phyloP scores from a whole-genome alignment of 1,284 basidiomycete genomes.

The Porodaedalea pini region DNA sequence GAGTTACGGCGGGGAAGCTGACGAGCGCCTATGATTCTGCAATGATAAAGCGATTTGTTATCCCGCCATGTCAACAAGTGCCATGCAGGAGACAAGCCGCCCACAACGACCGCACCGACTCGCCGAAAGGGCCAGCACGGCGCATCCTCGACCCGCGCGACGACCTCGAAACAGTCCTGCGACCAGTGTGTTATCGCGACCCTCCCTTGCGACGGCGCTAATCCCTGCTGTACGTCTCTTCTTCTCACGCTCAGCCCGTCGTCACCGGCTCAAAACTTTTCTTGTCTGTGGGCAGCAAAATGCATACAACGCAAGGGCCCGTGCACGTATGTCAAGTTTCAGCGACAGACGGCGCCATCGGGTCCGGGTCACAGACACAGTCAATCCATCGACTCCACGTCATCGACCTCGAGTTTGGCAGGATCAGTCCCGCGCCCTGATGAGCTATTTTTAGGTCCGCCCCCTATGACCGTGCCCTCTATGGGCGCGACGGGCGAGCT shows the following conservation, averaged over 20 bases:
- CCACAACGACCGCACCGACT: conserved; percentile 39
- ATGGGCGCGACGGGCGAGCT: conserved; percentile 16
- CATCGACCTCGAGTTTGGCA: conserved; percentile 6
- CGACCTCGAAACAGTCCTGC: conserved; percentile 77
- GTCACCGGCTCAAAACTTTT: neutral
- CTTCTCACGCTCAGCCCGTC: conserved; percentile 16
- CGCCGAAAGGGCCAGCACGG: conserved; percentile 50
- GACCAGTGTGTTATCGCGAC: conserved; percentile 83
- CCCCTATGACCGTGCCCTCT: conserved; percentile 20
- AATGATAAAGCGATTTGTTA: conserved; percentile 64
- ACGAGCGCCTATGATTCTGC: neutral
- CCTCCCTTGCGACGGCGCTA: conserved; percentile 76
- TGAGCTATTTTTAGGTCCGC: conserved; percentile 21
- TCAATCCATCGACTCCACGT: conserved; percentile 14
- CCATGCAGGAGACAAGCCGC: conserved; percentile 70
- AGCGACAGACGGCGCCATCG: conserved; percentile 72
- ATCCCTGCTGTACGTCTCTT: conserved; percentile 60
- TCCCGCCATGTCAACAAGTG: conserved; percentile 89
- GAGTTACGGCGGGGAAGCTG: conserved; percentile 2
- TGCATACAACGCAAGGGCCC: conserved; percentile 70
- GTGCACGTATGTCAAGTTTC: conserved; percentile 84
- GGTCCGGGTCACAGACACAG: conserved; percentile 54
- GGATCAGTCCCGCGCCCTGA: conserved; percentile 19
- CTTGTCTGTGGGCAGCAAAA: conserved; percentile 52
- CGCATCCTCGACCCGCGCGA: conserved; percentile 60